A percentile compares a stretch with the other conserved stretches of the same genome.
Conservation (phyloP, 805 yeast genomes). For the Middelhovenomyces tepae region DNA sequence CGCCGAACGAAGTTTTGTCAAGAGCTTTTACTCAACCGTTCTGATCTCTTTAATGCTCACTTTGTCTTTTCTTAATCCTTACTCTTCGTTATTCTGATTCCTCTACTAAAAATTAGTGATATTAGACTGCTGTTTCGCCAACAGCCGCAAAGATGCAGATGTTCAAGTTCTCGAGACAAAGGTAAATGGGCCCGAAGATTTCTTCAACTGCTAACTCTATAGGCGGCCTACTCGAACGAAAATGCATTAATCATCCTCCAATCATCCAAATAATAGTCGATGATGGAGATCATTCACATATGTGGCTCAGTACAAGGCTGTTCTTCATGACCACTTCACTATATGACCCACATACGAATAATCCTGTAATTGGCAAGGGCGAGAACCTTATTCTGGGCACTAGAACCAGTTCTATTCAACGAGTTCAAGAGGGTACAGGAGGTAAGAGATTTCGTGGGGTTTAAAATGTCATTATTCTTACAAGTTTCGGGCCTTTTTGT, state of each 20-base stretch:
- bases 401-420: constrained; percentile 1
- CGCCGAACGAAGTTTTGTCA: too few species aligned
- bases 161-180: constrained; percentile 3
- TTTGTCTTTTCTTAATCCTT: not conserved
- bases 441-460: not conserved
- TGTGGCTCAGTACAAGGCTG: constrained; percentile 1
- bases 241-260: constrained; percentile 3
- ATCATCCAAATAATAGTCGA: constrained; percentile 3
- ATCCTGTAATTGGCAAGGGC: not conserved
- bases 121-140: constrained; percentile 2
- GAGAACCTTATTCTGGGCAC: constrained; percentile 1
- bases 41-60: too few species aligned
- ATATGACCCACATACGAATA: constrained; percentile 1
- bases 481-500: constrained; percentile 1
- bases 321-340: constrained; percentile 1
- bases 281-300: constrained; percentile 1
- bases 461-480: not conserved
- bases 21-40: too few species aligned
- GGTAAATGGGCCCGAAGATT: not conserved
- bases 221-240: constrained; percentile 2
- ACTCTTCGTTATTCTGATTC: not conserved
- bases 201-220: not conserved
- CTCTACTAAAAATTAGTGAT: constrained; percentile 1
- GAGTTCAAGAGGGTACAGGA: constrained; percentile 2
- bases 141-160: constrained; percentile 2